These are phyloP conservation scores for Tylopilus orsonianus DNA, from an alignment of 1,284 basidiomycete species.

Conservation along the genomic window DNA sequence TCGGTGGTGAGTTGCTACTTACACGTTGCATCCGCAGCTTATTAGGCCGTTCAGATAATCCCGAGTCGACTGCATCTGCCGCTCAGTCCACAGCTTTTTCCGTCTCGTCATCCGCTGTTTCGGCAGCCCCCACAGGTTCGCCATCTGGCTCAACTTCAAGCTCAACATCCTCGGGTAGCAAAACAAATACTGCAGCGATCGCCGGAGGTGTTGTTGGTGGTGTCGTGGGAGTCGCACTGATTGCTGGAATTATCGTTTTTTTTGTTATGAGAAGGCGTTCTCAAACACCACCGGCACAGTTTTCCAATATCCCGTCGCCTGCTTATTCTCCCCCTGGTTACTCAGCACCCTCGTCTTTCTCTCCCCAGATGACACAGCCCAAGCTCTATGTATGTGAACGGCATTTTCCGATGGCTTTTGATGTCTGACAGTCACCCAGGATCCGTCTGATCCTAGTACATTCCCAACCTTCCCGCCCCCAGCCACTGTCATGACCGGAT, in stretches of 20 bases:
- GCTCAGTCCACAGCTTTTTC: slow-evolving; percentile 21
- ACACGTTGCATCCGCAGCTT: neutral
- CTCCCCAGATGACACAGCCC: slow-evolving; percentile 26
- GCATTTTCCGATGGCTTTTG: neutral
- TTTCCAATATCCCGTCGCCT: neutral
- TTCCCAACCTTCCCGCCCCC: slow-evolving; percentile 29
- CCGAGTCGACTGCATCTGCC: slow-evolving; percentile 27
- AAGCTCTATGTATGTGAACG: slow-evolving; percentile 31
- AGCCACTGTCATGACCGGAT: slow-evolving; percentile 13
- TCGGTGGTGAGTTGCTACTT: slow-evolving; percentile 25
- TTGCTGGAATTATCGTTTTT: slow-evolving; percentile 28
- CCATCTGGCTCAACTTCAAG: slow-evolving; percentile 1
- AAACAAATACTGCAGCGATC: slow-evolving; percentile 24
- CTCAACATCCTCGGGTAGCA: neutral
- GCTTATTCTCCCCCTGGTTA: slow-evolving; percentile 6
- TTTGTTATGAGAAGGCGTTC: slow-evolving; percentile 31
- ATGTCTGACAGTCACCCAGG: slow-evolving; percentile 19
- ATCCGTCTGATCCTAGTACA: slow-evolving; percentile 36
- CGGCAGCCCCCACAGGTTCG: slow-evolving; percentile 7
- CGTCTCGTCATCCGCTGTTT: neutral
- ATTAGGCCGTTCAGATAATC: slow-evolving; percentile 23
- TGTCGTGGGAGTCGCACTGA: slow-evolving; percentile 30
- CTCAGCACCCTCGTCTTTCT: slow-evolving; percentile 9
- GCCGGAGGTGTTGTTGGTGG: slow-evolving; percentile 43
- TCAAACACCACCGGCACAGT: slow-evolving; percentile 16